Conservation (phyloP, 352 stramenopile genomes). For the Globisporangium middletonii region DNA sequence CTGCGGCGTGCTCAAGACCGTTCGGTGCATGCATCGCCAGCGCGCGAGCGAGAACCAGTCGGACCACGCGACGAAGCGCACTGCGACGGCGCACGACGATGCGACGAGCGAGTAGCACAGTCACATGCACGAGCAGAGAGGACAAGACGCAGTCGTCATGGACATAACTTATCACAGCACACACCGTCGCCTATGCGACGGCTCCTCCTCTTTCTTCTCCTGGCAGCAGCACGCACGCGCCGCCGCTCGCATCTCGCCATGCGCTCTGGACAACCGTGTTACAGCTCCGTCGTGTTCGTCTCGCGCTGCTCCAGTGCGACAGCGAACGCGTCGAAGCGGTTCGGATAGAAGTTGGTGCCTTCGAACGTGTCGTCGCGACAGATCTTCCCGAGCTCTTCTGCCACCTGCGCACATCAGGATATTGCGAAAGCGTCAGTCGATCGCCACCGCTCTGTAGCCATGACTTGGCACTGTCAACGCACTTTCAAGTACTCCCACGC, state of each 20-base stretch:
- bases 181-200: neutral
- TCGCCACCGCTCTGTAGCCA: neutral
- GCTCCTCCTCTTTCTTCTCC: too few species aligned
- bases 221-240: neutral
- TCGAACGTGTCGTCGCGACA: conserved; percentile 96
- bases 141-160: neutral
- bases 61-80: conserved; percentile 4
- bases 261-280: neutral
- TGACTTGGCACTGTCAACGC: neutral
- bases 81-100: neutral
- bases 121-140: neutral
- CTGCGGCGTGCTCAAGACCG: conserved; percentile 33
- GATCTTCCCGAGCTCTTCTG: conserved; percentile 90
- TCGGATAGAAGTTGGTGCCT: conserved; percentile 93
- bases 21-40: conserved; percentile 33
- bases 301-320: conserved; percentile 1
- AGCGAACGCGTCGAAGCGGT: conserved; percentile 75
- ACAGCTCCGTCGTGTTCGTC: conserved; percentile 8
- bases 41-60: conserved; percentile 17
- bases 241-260: neutral
- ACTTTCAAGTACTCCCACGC: conserved; percentile 94
- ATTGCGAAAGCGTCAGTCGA: too few species aligned
- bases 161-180: conserved; percentile 12
- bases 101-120: neutral
- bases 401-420: conserved; percentile 40